phyloP scores from a whole-genome alignment of 2,329 filamentous ascomycete genomes.

The Dichotomopilus funicola region DNA sequence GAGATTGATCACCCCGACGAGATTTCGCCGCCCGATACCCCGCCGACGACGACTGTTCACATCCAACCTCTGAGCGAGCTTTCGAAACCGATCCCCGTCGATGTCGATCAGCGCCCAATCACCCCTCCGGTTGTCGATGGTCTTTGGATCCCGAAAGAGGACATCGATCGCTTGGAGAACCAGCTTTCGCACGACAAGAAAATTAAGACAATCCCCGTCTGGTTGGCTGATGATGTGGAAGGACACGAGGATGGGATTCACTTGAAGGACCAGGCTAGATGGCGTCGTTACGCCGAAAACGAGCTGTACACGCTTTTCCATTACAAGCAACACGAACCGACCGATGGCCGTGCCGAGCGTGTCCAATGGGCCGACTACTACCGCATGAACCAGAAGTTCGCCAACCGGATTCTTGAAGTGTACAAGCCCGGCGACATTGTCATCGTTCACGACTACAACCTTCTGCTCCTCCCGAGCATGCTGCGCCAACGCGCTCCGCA shows the following conservation, averaged over 20 bases:
- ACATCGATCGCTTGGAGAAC: constrained; percentile 66
- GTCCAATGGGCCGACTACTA: constrained; percentile 89
- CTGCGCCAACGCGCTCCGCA: constrained; percentile 78
- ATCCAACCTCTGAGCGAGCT: constrained; percentile 61
- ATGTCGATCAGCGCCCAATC: constrained; percentile 49
- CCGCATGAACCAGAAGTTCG: constrained; percentile 86
- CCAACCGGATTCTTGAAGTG: constrained; percentile 76
- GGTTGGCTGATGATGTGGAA: constrained; percentile 74
- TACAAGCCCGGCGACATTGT: constrained; percentile 93
- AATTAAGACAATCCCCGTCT: constrained; percentile 79
- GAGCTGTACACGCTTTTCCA: constrained; percentile 91
- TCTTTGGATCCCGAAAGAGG: constrained; percentile 61
- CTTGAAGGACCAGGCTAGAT: constrained; percentile 75
- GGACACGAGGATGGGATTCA: constrained; percentile 59
- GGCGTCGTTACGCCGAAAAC: constrained; percentile 85
- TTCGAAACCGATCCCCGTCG: constrained; percentile 71
- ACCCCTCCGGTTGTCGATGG: constrained; percentile 59
- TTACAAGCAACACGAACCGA: constrained; percentile 91
- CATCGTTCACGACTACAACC: constrained; percentile 89
- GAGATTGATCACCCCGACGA: constrained; percentile 59
- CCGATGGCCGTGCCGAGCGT: constrained; percentile 73
- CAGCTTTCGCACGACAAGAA: constrained; percentile 66
- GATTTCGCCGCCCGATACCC: constrained; percentile 41
- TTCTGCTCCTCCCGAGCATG: constrained; percentile 83
- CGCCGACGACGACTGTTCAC: constrained; percentile 44